Base-by-base conservation (phyloP, 257 asterid genomes). In the Echites panduratus region DNA sequence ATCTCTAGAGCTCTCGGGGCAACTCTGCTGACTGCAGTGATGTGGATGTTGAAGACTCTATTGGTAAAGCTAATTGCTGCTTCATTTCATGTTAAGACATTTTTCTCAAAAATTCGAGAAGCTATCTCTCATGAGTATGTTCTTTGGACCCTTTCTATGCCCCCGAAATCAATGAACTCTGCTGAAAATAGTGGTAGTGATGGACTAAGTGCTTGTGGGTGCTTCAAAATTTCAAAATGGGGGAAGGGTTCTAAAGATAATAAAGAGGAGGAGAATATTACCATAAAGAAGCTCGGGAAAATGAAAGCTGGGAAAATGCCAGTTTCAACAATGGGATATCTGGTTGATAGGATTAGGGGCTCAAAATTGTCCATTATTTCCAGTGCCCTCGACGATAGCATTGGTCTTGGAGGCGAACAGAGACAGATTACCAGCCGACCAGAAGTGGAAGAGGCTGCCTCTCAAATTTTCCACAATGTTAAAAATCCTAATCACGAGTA, bases 1-100 rank as follows among this genome's bases (percentile, higher is more conserved):
- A 71, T 75, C 38, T 71, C 75, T 59, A 71, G 68, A 62, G 74
- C 72, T 13, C 63, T 79, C 40, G 70, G 22, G 9, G 72, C 76
- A 38, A 14, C 22, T 49, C 76, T 78, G 11, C 47, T 70, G 19
- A 75, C 72, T 20, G 71, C 82, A 38, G 70, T 79, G 6, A 35
- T 81, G n/a, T 81, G 82, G 84, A 59, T 74, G 56, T 8, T 77
- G 2, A 81, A 81, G 49, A 74, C 76, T 4, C n/a, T 81, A 50
- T 5, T 81, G 32, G 73, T 81, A 10, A 81, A 81, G 61, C 73
- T 62, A 5, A 9, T 81, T 9, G 80, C 85, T 2, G 72, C 82
- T 6, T 74, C 84, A 17, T 80, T 77, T 49, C 79, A 80, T 57
- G 81, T 63, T 12, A 77, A 73, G 40, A 67, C 72, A 49, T 81